Base-by-base conservation (phyloP, 2,329 filamentous ascomycete genomes). In the Venturia asperata region DNA sequence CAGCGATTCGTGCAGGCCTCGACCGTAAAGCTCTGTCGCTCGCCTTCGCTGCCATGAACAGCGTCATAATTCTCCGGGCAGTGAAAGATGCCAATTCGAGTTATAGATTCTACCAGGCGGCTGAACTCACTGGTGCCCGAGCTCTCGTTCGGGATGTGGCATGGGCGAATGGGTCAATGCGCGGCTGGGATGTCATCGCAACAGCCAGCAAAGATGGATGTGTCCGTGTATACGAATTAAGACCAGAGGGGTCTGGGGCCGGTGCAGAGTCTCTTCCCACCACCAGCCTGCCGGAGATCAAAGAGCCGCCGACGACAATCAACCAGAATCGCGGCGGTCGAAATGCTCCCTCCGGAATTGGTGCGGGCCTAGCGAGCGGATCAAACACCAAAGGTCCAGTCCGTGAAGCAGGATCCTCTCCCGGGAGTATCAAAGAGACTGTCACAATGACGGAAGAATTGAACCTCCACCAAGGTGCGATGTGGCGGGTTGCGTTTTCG, bases 131-230 rank as follows among this genome's bases (percentile, higher is more conserved):
- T 39, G 86, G 87, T 1, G 90, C 96, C 70, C 82, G 85, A 9
- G 87, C 87, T 0, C 81, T 97, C 47, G 89, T 97, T 7, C 83
- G 93, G 61, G 92, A 97, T 74, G 85, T 97, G 1, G 88, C 91
- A 1, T 99, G 94, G 94, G 91, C 93, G 0, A 89, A 92, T 61
- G 93, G 92, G 15, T 95, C 92, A 69, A 91, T 95, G 71, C 82
- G 92, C 47, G 93, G 93, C 1, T 93, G 91, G 74, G 94, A 99
- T 74, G 83, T 93, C 66, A 84, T 97, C 70, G 94, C 93, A 3
- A 95, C 92, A 6, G 93, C 92, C 2, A 94, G 91, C 73, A 95
- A 95, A 75, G 94, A 99, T 73, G 93, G 94, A 3, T 87, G 86
- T 70, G 86, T 97, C 49, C 84, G 93, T 49, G 88, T 99, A n/a